phyloP scores from a whole-genome alignment of 495 filamentous ascomycete species.

The Neurospora tetrasperma region DNA sequence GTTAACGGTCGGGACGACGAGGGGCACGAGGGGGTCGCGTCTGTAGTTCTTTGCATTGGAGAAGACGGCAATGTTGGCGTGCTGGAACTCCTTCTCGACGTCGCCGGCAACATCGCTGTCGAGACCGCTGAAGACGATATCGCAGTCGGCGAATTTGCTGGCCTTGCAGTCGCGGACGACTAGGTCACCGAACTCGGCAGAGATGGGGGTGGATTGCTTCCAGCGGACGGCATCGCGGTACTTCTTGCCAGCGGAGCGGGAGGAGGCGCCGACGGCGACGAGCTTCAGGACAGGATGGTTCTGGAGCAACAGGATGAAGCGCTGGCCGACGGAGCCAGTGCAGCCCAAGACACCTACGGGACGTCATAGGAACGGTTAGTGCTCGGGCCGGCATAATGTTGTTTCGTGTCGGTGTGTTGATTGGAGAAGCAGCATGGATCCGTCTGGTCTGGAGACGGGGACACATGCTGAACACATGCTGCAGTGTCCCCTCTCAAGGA shows the following conservation, averaged over 20 bases:
- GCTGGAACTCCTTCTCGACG: conserved; percentile 71
- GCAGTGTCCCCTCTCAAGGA: not conserved
- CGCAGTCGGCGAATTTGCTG: conserved; percentile 66
- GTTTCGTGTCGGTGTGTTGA: not conserved
- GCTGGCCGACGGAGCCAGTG: conserved; percentile 78
- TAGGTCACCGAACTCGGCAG: conserved; percentile 52
- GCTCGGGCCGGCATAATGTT: not conserved
- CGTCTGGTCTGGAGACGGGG: not conserved
- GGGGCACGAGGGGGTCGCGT: conserved; percentile 68
- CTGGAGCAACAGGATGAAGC: conserved; percentile 74
- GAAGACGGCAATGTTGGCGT: conserved; percentile 69
- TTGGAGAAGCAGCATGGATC: not conserved
- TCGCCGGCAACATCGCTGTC: conserved; percentile 77
- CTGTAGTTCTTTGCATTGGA: conserved; percentile 88
- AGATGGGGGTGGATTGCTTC: conserved; percentile 74
- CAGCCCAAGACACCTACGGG: conserved; percentile 53
- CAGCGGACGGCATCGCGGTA: conserved; percentile 76
- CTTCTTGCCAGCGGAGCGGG: conserved; percentile 68
- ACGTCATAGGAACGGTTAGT: not conserved
- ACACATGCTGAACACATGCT: not conserved
- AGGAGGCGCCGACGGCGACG: conserved; percentile 68
- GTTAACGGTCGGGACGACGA: conserved; percentile 80
- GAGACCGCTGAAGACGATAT: conserved; percentile 81
- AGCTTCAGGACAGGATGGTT: conserved; percentile 68
- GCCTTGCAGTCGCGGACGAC: conserved; percentile 67